These are phyloP conservation scores for Spatholobus suberectus DNA, from an alignment of 306 rosid genomes.

Conservation along the genomic window DNA sequence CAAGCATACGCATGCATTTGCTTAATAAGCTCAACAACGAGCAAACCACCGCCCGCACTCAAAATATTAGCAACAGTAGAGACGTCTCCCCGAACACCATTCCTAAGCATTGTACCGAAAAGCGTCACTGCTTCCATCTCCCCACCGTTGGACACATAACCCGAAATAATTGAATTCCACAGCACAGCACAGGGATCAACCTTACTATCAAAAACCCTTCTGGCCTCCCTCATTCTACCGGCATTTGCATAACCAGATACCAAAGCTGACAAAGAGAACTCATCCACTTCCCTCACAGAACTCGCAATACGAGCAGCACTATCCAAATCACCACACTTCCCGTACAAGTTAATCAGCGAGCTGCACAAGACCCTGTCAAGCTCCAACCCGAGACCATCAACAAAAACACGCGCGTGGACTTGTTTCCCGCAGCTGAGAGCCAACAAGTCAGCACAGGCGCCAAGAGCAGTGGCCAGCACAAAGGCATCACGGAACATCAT, in stretches of 20 bases:
- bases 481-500: slow-evolving; percentile 45
- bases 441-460: slow-evolving; percentile 66
- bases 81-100: slow-evolving; percentile 58
- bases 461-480: slow-evolving; percentile 63
- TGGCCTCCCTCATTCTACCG: slow-evolving; percentile 76
- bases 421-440: slow-evolving; percentile 77
- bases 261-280: slow-evolving; percentile 80
- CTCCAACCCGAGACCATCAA: slow-evolving; percentile 53
- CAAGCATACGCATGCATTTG: slow-evolving; percentile 66
- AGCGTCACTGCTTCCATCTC: slow-evolving; percentile 61
- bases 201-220: slow-evolving; percentile 59
- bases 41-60: slow-evolving; percentile 60
- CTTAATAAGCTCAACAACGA: slow-evolving; percentile 47
- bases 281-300: slow-evolving; percentile 66
- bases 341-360: slow-evolving; percentile 68
- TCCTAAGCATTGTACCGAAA: slow-evolving; percentile 63
- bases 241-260: slow-evolving; percentile 67
- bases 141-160: slow-evolving; percentile 64
- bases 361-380: slow-evolving; percentile 67
- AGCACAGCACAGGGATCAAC: slow-evolving; percentile 54
- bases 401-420: slow-evolving; percentile 69
- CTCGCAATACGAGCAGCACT: slow-evolving; percentile 59
- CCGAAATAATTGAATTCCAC: slow-evolving; percentile 82
- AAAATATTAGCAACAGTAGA: slow-evolving; percentile 64
- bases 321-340: slow-evolving; percentile 74